Evolutionary conservation across 768 basidiomycete species (phyloP).

Genomic region (Trametes cubensis): DNA sequence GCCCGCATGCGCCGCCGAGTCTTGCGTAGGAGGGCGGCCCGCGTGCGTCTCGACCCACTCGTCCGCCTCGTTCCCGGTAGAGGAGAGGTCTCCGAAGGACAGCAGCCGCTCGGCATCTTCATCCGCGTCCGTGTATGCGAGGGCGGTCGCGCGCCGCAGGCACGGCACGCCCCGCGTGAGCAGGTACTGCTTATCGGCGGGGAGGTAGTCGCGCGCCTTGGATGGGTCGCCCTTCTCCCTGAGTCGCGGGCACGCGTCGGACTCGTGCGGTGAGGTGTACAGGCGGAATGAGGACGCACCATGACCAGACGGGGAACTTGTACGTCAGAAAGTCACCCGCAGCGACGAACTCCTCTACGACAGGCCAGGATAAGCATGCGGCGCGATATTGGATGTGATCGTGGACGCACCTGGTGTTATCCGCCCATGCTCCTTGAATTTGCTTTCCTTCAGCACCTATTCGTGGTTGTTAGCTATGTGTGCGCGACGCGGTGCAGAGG

Average conservation of each 20-base stretch:
- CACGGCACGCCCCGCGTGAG: constrained; percentile 97
- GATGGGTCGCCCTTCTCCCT: constrained; percentile 94
- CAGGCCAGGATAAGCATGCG: constrained; percentile 20
- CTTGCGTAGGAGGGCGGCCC: constrained; percentile 58
- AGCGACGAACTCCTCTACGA: constrained; percentile 92
- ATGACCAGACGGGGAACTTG: constrained; percentile 98
- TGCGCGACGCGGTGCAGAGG: constrained; percentile 30
- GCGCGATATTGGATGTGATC: constrained; percentile 8
- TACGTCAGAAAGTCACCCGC: constrained; percentile 97
- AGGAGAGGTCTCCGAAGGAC: constrained; percentile 70
- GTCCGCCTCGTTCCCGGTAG: constrained; percentile 61
- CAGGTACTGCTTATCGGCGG: constrained; percentile 93
- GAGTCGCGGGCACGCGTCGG: constrained; percentile 16
- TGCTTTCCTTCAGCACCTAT: constrained; percentile 95
- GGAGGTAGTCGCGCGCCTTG: constrained; percentile 90
- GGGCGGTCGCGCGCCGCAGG: constrained; percentile 86
- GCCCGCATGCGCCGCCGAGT: constrained; percentile 60
- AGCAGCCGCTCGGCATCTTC: constrained; percentile 95
- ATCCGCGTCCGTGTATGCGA: constrained; percentile 93
- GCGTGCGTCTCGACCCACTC: constrained; percentile 99
- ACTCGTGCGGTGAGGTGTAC: constrained; percentile 1
- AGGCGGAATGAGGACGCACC: constrained; percentile 52
- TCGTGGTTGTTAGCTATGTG: constrained; percentile 31
- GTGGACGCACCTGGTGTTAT: constrained; percentile 81
- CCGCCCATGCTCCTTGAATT: constrained; percentile 98